phyloP scores from a whole-genome alignment of 163 green algal genomes.

The Scenedesmus sp. region DNA sequence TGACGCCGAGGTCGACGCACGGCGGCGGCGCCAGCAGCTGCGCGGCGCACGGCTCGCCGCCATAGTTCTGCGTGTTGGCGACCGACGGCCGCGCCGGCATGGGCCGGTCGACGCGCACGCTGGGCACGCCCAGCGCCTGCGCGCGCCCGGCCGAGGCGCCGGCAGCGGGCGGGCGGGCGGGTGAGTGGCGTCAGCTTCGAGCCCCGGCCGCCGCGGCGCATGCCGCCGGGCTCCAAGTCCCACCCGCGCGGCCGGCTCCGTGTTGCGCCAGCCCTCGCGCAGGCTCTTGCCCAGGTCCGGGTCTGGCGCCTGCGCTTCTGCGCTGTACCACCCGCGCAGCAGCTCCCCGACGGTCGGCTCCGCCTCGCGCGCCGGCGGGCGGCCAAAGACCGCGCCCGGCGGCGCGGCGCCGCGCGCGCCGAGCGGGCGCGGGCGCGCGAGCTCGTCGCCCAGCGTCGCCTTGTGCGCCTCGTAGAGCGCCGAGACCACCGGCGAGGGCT shows the following conservation, averaged over 20 bases:
- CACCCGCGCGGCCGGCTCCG: background rate
- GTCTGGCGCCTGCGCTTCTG: slow-evolving; percentile 68
- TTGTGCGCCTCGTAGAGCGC: slow-evolving; percentile 61
- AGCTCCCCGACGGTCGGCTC: slow-evolving; percentile 55
- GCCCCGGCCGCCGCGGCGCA: background rate
- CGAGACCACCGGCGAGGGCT: slow-evolving; percentile 2
- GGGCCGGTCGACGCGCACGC: slow-evolving; percentile 65
- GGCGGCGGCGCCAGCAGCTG: slow-evolving; percentile 66
- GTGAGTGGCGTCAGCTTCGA: background rate
- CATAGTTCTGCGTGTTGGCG: slow-evolving; percentile 73
- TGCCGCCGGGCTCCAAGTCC: background rate
- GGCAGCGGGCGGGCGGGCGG: background rate
- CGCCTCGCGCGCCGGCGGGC: slow-evolving; percentile 49
- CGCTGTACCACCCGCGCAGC: slow-evolving; percentile 49
- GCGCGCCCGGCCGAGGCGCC: background rate
- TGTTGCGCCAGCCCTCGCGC: slow-evolving; percentile 59
- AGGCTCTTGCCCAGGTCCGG: slow-evolving; percentile 76
- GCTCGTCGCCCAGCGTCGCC: slow-evolving; percentile 55
- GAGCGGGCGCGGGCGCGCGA: slow-evolving; percentile 50
- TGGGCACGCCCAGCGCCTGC: slow-evolving; percentile 60
- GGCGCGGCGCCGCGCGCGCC: slow-evolving; percentile 6
- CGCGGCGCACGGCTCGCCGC: slow-evolving; percentile 72
- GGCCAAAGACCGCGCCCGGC: slow-evolving; percentile 60
- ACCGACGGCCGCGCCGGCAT: slow-evolving; percentile 59
- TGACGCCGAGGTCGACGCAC: slow-evolving; percentile 64